Evolutionary conservation across 768 basidiomycete species (phyloP), one percentile per base, ranked within the genome.

Genomic region (Lepiota subincarnata): DNA sequence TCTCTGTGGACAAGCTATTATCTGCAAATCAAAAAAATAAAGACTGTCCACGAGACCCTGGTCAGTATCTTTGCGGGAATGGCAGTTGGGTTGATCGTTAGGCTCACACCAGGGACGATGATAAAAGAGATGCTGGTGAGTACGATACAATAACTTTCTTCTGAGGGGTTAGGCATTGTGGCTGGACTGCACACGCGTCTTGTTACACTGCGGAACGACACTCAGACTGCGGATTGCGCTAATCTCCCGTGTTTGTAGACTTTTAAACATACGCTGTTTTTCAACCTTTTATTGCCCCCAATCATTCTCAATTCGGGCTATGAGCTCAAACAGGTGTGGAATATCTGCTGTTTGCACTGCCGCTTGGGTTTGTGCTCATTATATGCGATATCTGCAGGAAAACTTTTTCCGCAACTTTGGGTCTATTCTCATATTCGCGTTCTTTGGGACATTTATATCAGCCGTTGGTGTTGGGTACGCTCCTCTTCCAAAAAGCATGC

Each of bases 331-430:
- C 95, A 98, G 78, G 93, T 86, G 53, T 55, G 82, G 63, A 10
- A 24, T 31, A 7, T 24, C n/a, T 2, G 40, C 24, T 38, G 14
- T 18, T 19, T 31, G 11, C 28, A 14, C 28, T 14, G n/a, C 13
- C 12, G 18, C 48, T 40, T n/a, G 11, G 39, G 31, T 11, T 43
- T 43, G 55, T 60, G 49, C 63, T 31, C 11, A 34, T 4, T 44
- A 52, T 49, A 14, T n/a, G n/a, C 7, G 34, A 14, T 24, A 2
- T 24, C 22, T 41, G 26, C 69, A 97, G 90, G 96, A 95, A 71
- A 95, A 95, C 75, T 99, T 99, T 72, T 99, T 99, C 68, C 84
- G 94, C 35, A 98, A 98, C 68, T 98, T 98, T 64, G 95, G 92
- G 8, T 95, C 94, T 22, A 99, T 99, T 59, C 76, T 97, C 40